Percentiles rank a stretch among this genome's conserved stretches.
Conservation (phyloP, 2,329 filamentous ascomycete species). For the Hypoxylon sp. region DNA sequence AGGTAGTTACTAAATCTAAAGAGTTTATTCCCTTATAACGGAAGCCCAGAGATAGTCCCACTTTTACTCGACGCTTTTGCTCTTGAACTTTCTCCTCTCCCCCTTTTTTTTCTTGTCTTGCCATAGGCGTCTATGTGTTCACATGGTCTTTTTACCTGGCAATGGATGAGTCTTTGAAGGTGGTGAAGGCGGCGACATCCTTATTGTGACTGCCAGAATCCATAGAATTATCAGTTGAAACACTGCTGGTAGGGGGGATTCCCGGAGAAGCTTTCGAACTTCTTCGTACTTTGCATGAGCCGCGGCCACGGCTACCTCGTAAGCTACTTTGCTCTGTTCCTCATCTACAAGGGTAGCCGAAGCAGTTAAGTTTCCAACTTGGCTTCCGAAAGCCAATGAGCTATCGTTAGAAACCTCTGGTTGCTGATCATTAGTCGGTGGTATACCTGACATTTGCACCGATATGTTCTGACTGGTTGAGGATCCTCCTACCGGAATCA, state of each 20-base stretch:
- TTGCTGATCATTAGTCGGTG: background rate
- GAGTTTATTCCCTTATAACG: background rate
- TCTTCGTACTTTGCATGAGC: conserved; percentile 8
- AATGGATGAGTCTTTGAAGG: background rate
- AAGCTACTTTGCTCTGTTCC: background rate
- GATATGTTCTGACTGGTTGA: background rate
- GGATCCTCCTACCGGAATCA: background rate
- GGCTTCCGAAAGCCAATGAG: background rate
- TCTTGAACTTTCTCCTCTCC: background rate
- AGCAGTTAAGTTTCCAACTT: background rate
- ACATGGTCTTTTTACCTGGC: background rate
- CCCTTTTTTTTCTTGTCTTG: background rate
- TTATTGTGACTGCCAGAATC: conserved; percentile 6
- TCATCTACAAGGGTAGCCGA: background rate
- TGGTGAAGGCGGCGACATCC: background rate
- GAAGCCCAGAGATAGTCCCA: background rate
- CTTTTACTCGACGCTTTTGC: background rate
- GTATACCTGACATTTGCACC: background rate
- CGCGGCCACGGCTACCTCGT: background rate
- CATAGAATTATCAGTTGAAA: conserved; percentile 30
- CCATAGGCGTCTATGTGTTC: background rate
- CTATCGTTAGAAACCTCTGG: background rate
- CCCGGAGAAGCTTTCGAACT: conserved; percentile 7
- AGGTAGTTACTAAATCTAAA: no score
- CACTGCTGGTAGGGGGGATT: conserved; percentile 6